A percentile compares a stretch with the other conserved stretches of the same genome.
These are phyloP conservation scores for Fragaria vesca DNA, from an alignment of 306 rosid genomes.

Conservation along the genomic window DNA sequence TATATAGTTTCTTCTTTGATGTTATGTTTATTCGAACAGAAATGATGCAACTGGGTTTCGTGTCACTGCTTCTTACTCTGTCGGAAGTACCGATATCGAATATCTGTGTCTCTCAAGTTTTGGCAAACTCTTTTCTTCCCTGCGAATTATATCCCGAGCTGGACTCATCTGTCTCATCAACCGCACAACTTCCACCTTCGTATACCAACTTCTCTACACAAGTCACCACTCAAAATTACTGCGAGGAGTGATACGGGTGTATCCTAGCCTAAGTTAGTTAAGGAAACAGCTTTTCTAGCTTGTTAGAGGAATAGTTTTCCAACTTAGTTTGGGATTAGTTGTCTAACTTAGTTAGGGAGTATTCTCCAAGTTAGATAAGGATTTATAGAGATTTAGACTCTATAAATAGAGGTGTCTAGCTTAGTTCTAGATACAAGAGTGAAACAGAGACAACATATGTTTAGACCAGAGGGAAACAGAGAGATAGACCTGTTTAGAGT, in stretches of 20 bases:
- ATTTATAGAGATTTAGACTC: too few relatives aligned
- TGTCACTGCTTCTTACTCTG: conserved; percentile 55
- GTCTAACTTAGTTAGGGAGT: too few relatives aligned
- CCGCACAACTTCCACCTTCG: conserved; percentile 19
- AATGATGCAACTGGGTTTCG: conserved; percentile 59
- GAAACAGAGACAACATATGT: too few relatives aligned
- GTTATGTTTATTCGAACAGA: conserved; percentile 20
- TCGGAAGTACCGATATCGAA: conserved; percentile 52
- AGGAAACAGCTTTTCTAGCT: too few relatives aligned
- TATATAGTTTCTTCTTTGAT: not conserved
- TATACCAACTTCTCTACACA: conserved; percentile 2
- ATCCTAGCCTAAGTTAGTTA: too few relatives aligned
- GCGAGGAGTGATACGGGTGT: conserved; percentile 28
- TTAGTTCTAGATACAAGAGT: too few relatives aligned
- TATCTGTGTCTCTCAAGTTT: conserved; percentile 42
- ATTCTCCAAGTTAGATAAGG: too few relatives aligned
- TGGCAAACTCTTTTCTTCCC: conserved; percentile 52
- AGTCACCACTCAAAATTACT: conserved; percentile 19
- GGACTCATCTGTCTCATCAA: conserved; percentile 18
- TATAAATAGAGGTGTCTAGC: too few relatives aligned
- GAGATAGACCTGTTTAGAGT: too few relatives aligned
- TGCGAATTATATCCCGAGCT: conserved; percentile 29
- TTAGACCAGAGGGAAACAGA: too few relatives aligned
- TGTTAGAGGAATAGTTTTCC: too few relatives aligned
- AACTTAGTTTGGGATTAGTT: too few relatives aligned